phyloP scores from a whole-genome alignment of 1,139 yeast species.

The Hanseniaspora uvarum region DNA sequence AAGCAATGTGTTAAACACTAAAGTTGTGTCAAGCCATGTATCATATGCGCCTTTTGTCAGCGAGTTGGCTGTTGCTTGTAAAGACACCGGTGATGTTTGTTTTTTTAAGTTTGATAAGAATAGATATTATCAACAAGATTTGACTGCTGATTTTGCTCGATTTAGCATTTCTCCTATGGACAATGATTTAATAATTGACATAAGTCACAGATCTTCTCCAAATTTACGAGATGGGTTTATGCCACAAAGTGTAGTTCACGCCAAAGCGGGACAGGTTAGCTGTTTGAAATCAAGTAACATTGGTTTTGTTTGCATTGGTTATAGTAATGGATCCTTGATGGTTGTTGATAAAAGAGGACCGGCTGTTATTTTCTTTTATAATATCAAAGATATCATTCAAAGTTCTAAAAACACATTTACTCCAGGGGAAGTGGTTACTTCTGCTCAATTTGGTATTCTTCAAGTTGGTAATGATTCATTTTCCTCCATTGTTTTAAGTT shows the following conservation, averaged over 20 bases:
- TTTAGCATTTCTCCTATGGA: constrained; percentile 27
- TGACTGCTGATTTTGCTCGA: constrained; percentile 29
- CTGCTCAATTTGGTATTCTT: constrained; percentile 63
- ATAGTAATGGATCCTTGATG: constrained; percentile 60
- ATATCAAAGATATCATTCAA: constrained; percentile 27
- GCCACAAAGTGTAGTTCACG: constrained; percentile 51
- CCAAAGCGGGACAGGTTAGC: constrained; percentile 42
- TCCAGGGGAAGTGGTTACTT: constrained; percentile 37
- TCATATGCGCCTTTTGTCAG: constrained; percentile 69
- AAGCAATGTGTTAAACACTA: constrained; percentile 38
- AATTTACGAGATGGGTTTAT: constrained; percentile 53
- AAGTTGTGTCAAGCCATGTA: constrained; percentile 40
- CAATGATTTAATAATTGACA: constrained; percentile 29
- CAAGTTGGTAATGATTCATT: constrained; percentile 53
- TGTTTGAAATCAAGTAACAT: constrained; percentile 59
- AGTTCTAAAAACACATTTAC: constrained; percentile 22
- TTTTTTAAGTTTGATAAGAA: constrained; percentile 64
- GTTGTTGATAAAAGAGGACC: constrained; percentile 84
- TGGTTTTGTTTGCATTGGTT: constrained; percentile 80
- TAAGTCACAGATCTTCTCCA: constrained; percentile 35
- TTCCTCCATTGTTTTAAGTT: constrained; percentile 60
- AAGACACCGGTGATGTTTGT: constrained; percentile 59
- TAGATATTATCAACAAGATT: constrained; percentile 31
- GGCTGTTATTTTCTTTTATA: constrained; percentile 56
- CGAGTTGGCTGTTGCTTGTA: constrained; percentile 62